phyloP scores from a whole-genome alignment of 2,329 filamentous ascomycete genomes.

The Colletotrichum brevisporum region DNA sequence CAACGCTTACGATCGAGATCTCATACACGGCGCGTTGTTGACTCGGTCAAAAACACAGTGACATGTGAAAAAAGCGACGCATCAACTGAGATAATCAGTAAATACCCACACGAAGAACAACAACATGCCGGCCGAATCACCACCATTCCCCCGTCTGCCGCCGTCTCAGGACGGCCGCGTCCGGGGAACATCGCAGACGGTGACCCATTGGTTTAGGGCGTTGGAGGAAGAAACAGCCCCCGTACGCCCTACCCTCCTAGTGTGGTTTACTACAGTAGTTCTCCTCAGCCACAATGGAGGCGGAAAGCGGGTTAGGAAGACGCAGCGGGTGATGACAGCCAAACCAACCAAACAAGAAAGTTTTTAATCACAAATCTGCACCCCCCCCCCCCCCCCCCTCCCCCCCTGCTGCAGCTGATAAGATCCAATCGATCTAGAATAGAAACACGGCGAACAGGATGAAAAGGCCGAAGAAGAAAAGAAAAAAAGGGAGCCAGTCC shows the following conservation, averaged over 20 bases:
- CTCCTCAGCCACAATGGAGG: too few species aligned
- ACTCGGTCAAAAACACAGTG: constrained; percentile 3
- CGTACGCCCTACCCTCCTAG: background rate
- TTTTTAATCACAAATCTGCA: background rate
- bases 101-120: background rate
- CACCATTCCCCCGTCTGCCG: background rate
- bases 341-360: too few species aligned
- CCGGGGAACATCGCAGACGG: background rate
- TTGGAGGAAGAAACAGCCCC: background rate
- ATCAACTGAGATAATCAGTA: too few species aligned
- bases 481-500: background rate
- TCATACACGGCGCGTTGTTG: background rate
- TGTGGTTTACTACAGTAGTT: background rate
- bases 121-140: background rate
- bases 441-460: constrained; percentile 12
- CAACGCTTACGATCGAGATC: background rate
- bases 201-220: background rate
- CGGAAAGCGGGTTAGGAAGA: too few species aligned
- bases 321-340: too few species aligned
- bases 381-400: background rate
- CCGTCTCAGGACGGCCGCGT: background rate
- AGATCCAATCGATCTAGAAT: constrained; percentile 11
- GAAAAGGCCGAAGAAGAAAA: background rate
- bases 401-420: background rate
- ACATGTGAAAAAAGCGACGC: constrained; percentile 8